Conservation (phyloP, 1,139 yeast genomes). For the Magnusiomyces fungicola region DNA sequence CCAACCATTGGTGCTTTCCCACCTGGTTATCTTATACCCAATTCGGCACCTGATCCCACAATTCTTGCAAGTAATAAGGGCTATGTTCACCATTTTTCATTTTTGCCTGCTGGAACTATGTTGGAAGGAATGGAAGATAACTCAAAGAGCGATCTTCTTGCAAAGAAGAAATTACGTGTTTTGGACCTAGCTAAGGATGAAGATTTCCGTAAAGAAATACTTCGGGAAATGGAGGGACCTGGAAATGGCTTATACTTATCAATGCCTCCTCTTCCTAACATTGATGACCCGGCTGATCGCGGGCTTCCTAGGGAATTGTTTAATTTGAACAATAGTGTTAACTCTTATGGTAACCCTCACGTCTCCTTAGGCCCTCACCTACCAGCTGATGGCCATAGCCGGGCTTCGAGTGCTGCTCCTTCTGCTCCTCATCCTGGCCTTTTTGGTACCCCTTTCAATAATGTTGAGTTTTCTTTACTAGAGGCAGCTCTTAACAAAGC, state of each 20-base stretch:
- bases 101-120: constrained; percentile 1
- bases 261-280: constrained; percentile 1
- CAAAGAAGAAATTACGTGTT: background rate
- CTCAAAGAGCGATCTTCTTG: background rate
- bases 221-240: background rate
- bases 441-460: background rate
- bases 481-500: background rate
- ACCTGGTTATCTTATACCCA: background rate
- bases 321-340: background rate
- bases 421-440: background rate
- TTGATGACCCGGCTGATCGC: background rate
- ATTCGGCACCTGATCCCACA: background rate
- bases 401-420: background rate
- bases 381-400: background rate
- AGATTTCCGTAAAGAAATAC: background rate
- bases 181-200: background rate
- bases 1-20: background rate
- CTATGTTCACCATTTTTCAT: constrained; percentile 1
- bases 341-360: background rate
- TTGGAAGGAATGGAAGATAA: background rate
- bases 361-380: background rate
- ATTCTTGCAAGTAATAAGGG: constrained; percentile 1
- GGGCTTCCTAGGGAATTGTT: too few relatives aligned
- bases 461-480: background rate
- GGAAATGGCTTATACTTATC: background rate